A percentile compares a stretch with the other conserved stretches of the same genome.
phyloP scores from a whole-genome alignment of 306 rosid species.

The Cucurbita argyrosperma region DNA sequence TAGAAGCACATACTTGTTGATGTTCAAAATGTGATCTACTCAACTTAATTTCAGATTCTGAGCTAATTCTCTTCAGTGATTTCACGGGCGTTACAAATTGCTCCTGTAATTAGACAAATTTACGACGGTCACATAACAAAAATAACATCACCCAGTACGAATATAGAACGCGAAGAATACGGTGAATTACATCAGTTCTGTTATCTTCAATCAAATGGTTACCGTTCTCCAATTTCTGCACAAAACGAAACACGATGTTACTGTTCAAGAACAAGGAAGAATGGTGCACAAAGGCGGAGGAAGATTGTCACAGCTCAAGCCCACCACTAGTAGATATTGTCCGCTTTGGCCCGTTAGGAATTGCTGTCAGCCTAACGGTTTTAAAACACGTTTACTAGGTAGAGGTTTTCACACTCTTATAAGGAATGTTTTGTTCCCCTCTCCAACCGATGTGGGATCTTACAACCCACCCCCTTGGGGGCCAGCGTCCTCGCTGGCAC shows the following conservation, averaged over 20 bases:
- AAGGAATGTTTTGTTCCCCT: too few species aligned
- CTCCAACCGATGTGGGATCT: too few species aligned
- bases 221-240: slow-evolving; percentile 78
- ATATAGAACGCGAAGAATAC: slow-evolving; percentile 1
- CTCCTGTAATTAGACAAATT: not conserved
- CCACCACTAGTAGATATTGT: too few species aligned
- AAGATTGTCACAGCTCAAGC: not conserved
- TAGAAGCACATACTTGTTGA: slow-evolving; percentile 60
- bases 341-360: too few species aligned
- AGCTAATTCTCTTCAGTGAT: slow-evolving; percentile 43
- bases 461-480: too few species aligned
- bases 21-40: slow-evolving; percentile 83
- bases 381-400: too few species aligned
- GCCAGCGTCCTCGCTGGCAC: too few species aligned
- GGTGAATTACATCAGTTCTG: slow-evolving; percentile 34
- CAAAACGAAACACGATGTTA: slow-evolving; percentile 1
- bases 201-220: slow-evolving; percentile 57
- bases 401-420: too few species aligned
- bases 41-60: slow-evolving; percentile 78
- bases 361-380: too few species aligned
- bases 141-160: not conserved
- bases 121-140: not conserved
- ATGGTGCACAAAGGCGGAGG: not conserved
- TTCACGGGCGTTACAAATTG: slow-evolving; percentile 39
- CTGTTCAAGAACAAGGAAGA: not conserved